phyloP scores from a whole-genome alignment of 768 basidiomycete genomes.

The Auriculariales sp. region DNA sequence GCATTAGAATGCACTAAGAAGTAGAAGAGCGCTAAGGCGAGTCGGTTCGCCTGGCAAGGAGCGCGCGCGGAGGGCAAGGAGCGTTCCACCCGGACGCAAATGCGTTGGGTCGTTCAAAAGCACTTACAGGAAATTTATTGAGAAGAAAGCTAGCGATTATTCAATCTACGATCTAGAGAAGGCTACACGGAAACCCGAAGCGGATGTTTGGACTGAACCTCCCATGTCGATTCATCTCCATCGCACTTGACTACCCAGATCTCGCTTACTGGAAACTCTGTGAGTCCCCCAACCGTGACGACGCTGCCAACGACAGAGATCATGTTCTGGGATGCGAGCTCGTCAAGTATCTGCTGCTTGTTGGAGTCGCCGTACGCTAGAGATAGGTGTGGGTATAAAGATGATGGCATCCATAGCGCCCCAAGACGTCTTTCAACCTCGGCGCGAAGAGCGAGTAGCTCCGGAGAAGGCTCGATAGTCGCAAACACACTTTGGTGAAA shows the following conservation, averaged over 20 bases:
- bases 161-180: too few species aligned
- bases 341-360: conserved; percentile 38
- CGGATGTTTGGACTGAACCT: background rate
- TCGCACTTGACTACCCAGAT: background rate
- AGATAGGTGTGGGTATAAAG: conserved; percentile 57
- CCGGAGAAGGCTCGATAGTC: conserved; percentile 28
- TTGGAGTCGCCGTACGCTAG: conserved; percentile 56
- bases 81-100: too few species aligned
- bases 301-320: too few species aligned
- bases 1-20: background rate
- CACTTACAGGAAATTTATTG: too few species aligned
- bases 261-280: background rate
- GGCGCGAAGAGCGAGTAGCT: conserved; percentile 33
- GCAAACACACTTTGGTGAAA: conserved; percentile 64
- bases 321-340: too few species aligned
- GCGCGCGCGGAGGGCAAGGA: too few species aligned
- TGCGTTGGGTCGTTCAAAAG: too few species aligned
- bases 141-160: too few species aligned
- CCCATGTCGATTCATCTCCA: background rate
- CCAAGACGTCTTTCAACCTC: conserved; percentile 26
- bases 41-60: too few species aligned
- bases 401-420: conserved; percentile 25
- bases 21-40: too few species aligned
- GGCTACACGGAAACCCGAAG: background rate
- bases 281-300: background rate